phyloP scores from a whole-genome alignment of 1,139 yeast genomes.

The Geotrichum klebahnii region DNA sequence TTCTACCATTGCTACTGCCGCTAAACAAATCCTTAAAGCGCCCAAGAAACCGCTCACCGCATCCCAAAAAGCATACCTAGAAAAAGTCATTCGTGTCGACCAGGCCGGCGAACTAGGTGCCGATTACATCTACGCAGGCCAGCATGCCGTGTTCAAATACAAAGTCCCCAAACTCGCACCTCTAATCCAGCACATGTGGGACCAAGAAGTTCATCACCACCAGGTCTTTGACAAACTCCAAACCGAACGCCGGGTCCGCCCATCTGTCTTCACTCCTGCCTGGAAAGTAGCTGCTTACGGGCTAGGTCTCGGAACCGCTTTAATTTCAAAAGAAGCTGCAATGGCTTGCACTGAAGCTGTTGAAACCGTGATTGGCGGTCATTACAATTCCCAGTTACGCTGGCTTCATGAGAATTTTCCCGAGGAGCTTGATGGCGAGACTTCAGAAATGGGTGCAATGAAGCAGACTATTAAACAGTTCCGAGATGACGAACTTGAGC shows the following conservation, averaged over 20 bases:
- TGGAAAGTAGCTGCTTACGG: slow-evolving; percentile 91
- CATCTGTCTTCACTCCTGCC: slow-evolving; percentile 81
- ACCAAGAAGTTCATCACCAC: slow-evolving; percentile 90
- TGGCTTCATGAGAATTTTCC: slow-evolving; percentile 46
- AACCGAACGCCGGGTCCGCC: slow-evolving; percentile 74
- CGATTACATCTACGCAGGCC: slow-evolving; percentile 87
- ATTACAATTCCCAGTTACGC: slow-evolving; percentile 85
- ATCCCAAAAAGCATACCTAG: slow-evolving; percentile 55
- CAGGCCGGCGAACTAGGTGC: slow-evolving; percentile 99
- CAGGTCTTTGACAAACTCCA: slow-evolving; percentile 77
- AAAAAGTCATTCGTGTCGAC: slow-evolving; percentile 80
- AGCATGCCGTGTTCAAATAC: slow-evolving; percentile 67
- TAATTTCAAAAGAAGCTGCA: slow-evolving; percentile 89
- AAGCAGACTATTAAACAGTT: slow-evolving; percentile 66
- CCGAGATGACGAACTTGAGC: slow-evolving; percentile 94
- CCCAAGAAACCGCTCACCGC: slow-evolving; percentile 24
- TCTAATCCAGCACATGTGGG: slow-evolving; percentile 93
- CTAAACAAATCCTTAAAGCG: slow-evolving; percentile 17
- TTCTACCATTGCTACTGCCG: slow-evolving; percentile 13
- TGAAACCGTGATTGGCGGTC: slow-evolving; percentile 96
- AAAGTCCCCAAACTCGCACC: slow-evolving; percentile 59
- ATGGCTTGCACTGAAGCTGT: slow-evolving; percentile 99
- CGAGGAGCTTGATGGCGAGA: slow-evolving; percentile 45
- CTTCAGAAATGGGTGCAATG: slow-evolving; percentile 56
- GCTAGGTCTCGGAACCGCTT: slow-evolving; percentile 82